Evolutionary conservation across 306 rosid species (phyloP), one percentile per base, ranked within the genome.

Genomic region (Crotalaria pallida): DNA sequence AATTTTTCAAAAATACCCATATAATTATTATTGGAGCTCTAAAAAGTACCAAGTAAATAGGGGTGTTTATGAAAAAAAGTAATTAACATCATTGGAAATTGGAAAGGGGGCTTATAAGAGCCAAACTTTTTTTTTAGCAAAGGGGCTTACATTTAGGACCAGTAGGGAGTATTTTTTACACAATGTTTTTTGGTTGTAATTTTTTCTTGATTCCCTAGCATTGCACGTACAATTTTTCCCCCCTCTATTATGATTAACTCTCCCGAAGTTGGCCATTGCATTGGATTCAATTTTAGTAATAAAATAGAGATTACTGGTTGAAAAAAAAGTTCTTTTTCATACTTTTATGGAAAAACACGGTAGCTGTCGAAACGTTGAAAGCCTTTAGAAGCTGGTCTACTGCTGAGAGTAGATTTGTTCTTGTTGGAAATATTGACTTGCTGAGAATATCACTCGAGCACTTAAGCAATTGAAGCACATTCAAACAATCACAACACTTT

Each of bases 151-250:
- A n/a, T n/a, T n/a, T n/a, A n/a, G n/a, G n/a, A n/a, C n/a, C n/a
- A n/a, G n/a, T n/a, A n/a, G n/a, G n/a, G n/a, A n/a, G n/a, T n/a
- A 5, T 65, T 41, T 43, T 55, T 60, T 49, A 33, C 34, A 47
- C n/a, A n/a, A 48, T 22, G 50, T 22, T 31, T 66, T 66, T 10
- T 3, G 58, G 13, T 34, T 18, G 17, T 21, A 29, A 10, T 4
- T 19, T 67, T 67, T 40, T 34, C 17, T 3, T 67, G 73, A 67
- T 67, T 24, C 51, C 33, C 73, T 51, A 34, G 62, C 52, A 7
- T 40, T 36, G 7, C 17, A 33, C 43, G 18, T 52, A 11, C n/a
- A n/a, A n/a, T 19, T 44, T 55, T 53, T 7, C 56, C 19, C 41
- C 18, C 56, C 19, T 56, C 18, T 7, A 24, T 26, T 56, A 41